Base-by-base conservation (phyloP, 306 rosid species). In the Acacia acuminata region DNA sequence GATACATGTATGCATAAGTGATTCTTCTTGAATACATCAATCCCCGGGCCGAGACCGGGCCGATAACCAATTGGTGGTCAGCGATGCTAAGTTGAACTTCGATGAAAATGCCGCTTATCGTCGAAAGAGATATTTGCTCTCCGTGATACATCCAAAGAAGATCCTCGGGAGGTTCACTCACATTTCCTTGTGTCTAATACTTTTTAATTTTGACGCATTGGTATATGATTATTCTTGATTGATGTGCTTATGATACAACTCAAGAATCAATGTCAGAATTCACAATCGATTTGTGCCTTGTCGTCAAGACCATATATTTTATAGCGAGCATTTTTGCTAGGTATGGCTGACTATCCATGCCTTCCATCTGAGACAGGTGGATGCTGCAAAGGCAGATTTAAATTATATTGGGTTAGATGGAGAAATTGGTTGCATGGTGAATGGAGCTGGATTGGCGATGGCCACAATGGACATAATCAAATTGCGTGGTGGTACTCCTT, bases 401-500 rank as follows among this genome's bases (percentile, higher is more conserved):
- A 96, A 93, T 85, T 93, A 93, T 68, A 93, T 96, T 82, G 99
- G 99, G 19, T 89, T 96, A 75, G 99, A 96, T 88, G 99, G 98
- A 79, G 99, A 96, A 86, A 96, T 96, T 82, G 98, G 99, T 70
- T 96, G 98, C 91, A 96, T 96, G 99, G 99, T 93, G 87, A 93
- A 93, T 84, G 98, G 99, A 68, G 99, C 99, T 45, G 99, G 99
- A 75, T 87, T 93, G 79, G 99, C 99, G 76, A 96, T 96, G 99
- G 95, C 99, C 81, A 96, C 99, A 10, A 96, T 96, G 99, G 99
- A 96, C 80, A 93, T 94, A 40, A 96, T 96, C 67, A 96, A 96
- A 86, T 84, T 96, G 84, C 97, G 84, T 67, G 99, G 99, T 44
- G 98, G 96, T 84, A 93, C 99, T 77, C 98, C 97, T 78, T 98